Base-by-base conservation (phyloP, 2,329 filamentous ascomycete species). In the Colletotrichum viniferum region DNA sequence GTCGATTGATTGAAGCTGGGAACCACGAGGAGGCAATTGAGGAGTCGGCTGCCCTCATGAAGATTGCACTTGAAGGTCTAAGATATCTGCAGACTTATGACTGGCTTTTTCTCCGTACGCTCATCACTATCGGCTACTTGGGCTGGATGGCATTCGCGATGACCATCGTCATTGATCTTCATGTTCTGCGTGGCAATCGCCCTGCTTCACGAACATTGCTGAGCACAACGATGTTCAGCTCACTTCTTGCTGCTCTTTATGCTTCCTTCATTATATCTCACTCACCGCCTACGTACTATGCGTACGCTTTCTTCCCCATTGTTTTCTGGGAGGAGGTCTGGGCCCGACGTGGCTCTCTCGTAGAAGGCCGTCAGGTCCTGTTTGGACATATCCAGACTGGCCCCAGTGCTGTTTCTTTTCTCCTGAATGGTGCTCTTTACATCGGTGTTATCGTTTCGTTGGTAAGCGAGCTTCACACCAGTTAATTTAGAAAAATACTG, bases 1-100 rank as follows among this genome's bases (percentile, higher is more conserved):
- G 91, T 76, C 82, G 86, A 12, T 85, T 95, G 9, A 96, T 98
- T 69, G 87, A 91, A 16, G 85, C 85, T 12, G 92, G 90, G 9
- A 88, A 90, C 61, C 92, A 93, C 77, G 92, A 96, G 72, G 91
- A 95, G 79, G 95, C 96, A 2, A 98, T 98, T 79, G 88, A 92
- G 73, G 91, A 94, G 79, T 95, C 95, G 2, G 92, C 94, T 56
- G 90, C 92, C 32, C 88, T 99, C 16, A 94, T 98, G 76, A 90
- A 94, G 74, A 86, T 95, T 66, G 94, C 92, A 3, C 89, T 99
- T 2, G 91, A 95, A 76, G 97, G 97, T 9, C 87, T 99, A 76
- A 92, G 97, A 66, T 99, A 99, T 83, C 89, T 99, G 30, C 97
- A 99, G 84, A 99, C 96, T 0, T 99, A 99, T 81, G 97, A 99